phyloP scores from a whole-genome alignment of 208 protist species.

The Angomonas desouzai region DNA sequence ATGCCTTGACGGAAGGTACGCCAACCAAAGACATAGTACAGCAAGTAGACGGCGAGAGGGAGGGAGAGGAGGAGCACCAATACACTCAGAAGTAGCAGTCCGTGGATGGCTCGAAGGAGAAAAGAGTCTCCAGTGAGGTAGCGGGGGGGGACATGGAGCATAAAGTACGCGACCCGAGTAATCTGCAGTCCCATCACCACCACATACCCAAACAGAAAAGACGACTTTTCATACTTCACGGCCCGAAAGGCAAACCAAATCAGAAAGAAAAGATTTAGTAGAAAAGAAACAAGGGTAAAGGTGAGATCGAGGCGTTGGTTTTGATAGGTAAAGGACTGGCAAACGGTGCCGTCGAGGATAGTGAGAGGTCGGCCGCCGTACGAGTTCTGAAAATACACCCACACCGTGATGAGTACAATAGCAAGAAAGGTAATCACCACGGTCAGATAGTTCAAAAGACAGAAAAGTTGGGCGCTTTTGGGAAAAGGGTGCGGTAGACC shows the following conservation, averaged over 20 bases:
- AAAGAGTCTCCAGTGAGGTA: constrained; percentile 14
- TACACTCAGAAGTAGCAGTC: constrained; percentile 11
- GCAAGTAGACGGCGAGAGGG: constrained; percentile 17
- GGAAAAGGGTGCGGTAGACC: background rate
- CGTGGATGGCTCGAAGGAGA: background rate
- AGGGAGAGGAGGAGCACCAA: constrained; percentile 20
- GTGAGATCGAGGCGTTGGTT: background rate
- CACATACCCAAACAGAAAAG: constrained; percentile 41
- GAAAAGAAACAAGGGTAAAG: constrained; percentile 9
- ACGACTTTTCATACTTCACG: constrained; percentile 47
- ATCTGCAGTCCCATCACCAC: constrained; percentile 41
- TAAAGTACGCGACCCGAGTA: constrained; percentile 37
- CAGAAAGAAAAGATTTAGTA: constrained; percentile 34
- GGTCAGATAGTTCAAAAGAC: background rate
- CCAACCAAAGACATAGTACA: constrained; percentile 53
- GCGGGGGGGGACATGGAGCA: constrained; percentile 17
- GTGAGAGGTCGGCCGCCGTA: background rate
- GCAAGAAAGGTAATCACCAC: background rate
- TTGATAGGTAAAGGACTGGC: constrained; percentile 3
- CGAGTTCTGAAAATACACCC: background rate
- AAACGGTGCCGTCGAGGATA: background rate
- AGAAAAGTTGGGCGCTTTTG: background rate
- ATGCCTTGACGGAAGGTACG: constrained; percentile 54
- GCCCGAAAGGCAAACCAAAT: constrained; percentile 43
- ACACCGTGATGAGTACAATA: background rate